A percentile compares a stretch with the other conserved stretches of the same genome.
Conservation (phyloP, 106 monocot genomes). For the Platanthera zijinensis region DNA sequence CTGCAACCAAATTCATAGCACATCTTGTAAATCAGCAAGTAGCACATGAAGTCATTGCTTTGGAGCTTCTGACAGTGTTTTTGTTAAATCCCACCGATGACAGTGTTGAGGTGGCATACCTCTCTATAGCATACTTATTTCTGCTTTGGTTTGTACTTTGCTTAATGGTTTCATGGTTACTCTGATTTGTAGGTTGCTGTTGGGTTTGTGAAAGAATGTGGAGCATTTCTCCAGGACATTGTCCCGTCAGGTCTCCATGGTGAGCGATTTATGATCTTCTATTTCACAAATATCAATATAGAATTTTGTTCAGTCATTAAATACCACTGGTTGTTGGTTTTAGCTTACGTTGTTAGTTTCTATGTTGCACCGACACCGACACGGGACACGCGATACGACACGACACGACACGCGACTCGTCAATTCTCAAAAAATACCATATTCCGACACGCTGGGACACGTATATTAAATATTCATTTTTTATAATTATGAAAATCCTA, state of each 20-base stretch:
- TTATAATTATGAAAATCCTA: too few relatives aligned
- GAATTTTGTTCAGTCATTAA: neutral
- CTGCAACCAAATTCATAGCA: constrained; percentile 89
- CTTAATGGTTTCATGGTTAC: neutral
- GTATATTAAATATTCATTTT: too few relatives aligned
- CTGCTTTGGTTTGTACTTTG: neutral
- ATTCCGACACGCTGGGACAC: too few relatives aligned
- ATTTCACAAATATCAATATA: neutral
- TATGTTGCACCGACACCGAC: constrained; percentile 6
- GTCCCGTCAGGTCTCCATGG: constrained; percentile 84
- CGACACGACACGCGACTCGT: too few relatives aligned
- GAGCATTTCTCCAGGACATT: constrained; percentile 86
- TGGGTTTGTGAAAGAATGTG: constrained; percentile 93
- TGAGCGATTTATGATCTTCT: constrained; percentile 15
- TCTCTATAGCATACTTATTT: neutral
- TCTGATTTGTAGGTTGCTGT: constrained; percentile 65
- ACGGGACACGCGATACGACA: too few relatives aligned
- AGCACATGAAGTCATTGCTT: constrained; percentile 79
- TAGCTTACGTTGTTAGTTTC: neutral
- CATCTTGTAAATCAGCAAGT: constrained; percentile 96
- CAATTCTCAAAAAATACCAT: too few relatives aligned
- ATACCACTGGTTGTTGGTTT: neutral
- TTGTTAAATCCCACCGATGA: constrained; percentile 92
- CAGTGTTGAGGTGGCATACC: constrained; percentile 69
- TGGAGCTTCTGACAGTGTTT: constrained; percentile 82